A percentile compares a stretch with the other conserved stretches of the same genome.
Evolutionary conservation across 257 asterid genomes (phyloP).

Genomic region (Striga asiatica): DNA sequence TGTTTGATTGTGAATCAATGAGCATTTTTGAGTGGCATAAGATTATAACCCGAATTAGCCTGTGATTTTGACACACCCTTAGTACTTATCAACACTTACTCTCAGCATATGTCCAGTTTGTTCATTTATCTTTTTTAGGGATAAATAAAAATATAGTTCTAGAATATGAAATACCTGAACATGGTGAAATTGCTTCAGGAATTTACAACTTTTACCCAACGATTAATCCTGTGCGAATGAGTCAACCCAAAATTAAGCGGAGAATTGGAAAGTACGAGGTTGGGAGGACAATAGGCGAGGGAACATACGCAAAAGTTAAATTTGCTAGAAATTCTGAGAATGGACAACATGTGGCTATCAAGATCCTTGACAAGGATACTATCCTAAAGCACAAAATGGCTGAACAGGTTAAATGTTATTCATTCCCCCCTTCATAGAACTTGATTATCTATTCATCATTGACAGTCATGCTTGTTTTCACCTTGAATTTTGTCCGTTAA

Average conservation of each 20-base stretch:
- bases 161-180: background rate
- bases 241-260: constrained; percentile 57
- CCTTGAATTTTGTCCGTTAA: background rate
- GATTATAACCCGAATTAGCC: no score
- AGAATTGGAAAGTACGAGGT: constrained; percentile 81
- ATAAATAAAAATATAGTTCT: no score
- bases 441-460: no score
- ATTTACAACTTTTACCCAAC: background rate
- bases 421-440: background rate
- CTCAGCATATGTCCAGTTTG: no score
- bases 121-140: no score
- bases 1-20: no score
- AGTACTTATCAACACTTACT: no score
- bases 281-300: constrained; percentile 97
- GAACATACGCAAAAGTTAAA: constrained; percentile 88
- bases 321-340: constrained; percentile 78
- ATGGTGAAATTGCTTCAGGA: constrained; percentile 22
- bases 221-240: constrained; percentile 30
- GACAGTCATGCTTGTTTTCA: no score
- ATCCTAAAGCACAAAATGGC: constrained; percentile 94
- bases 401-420: constrained; percentile 51
- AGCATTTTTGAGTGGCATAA: no score
- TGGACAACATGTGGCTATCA: constrained; percentile 69
- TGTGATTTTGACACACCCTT: no score
- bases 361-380: constrained; percentile 85